phyloP scores from a whole-genome alignment of 176 grass and related monocot species.

The Neostapfia colusana region DNA sequence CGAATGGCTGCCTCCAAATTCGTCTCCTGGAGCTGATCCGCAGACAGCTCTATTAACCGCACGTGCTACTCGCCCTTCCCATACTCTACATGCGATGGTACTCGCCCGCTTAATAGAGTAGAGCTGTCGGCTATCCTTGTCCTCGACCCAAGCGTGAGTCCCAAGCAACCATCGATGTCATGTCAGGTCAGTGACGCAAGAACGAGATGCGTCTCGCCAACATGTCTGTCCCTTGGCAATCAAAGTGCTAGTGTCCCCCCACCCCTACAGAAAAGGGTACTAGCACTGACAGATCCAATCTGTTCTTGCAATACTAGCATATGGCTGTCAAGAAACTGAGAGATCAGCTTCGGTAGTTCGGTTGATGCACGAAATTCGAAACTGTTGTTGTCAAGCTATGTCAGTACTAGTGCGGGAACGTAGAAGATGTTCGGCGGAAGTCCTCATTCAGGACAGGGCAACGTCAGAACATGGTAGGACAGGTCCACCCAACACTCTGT shows the following conservation, averaged over 20 bases:
- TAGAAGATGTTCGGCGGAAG: conserved; percentile 20
- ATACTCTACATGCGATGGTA: background rate
- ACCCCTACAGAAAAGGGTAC: background rate
- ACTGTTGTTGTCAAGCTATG: background rate
- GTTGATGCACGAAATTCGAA: background rate
- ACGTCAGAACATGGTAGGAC: conserved; percentile 55
- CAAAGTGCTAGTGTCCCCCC: background rate
- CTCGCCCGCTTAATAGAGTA: background rate
- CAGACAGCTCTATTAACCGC: background rate
- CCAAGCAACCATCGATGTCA: conserved; percentile 25
- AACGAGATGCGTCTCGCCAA: background rate
- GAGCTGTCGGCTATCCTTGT: background rate
- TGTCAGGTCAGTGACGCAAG: background rate
- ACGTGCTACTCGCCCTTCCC: background rate
- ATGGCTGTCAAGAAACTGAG: conserved; percentile 2
- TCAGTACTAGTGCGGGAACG: background rate
- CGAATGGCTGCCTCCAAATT: background rate
- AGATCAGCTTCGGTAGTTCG: background rate
- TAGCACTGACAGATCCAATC: background rate
- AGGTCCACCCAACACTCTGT: conserved; percentile 47
- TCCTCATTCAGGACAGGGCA: background rate
- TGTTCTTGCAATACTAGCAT: background rate
- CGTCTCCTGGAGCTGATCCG: no score
- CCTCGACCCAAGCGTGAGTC: background rate
- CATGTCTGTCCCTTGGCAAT: background rate